phyloP scores from a whole-genome alignment of 1,139 yeast species.

The Suhomyces ambrosiae region DNA sequence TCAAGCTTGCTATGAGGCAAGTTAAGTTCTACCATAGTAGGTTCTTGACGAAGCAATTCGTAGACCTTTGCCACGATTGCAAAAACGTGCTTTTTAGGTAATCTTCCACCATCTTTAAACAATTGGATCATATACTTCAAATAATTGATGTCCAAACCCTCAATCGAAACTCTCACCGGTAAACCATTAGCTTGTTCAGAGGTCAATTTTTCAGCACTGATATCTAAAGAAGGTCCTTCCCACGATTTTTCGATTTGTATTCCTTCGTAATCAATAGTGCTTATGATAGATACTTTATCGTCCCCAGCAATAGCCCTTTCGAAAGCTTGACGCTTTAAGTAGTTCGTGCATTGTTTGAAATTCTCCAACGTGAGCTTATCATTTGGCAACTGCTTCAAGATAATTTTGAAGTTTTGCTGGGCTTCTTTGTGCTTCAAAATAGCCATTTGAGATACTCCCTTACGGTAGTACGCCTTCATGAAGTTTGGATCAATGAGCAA shows the following conservation, averaged over 20 bases:
- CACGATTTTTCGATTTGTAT: constrained; percentile 60
- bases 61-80: constrained; percentile 79
- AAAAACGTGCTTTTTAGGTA: constrained; percentile 82
- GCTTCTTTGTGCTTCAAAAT: constrained; percentile 77
- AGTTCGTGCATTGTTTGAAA: constrained; percentile 62
- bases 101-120: constrained; percentile 70
- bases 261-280: constrained; percentile 50
- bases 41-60: constrained; percentile 63
- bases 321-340: constrained; percentile 76
- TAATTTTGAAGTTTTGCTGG: constrained; percentile 63
- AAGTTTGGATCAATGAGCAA: constrained; percentile 66
- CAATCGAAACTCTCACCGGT: constrained; percentile 28
- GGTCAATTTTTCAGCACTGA: constrained; percentile 27
- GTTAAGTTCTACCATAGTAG: constrained; percentile 73
- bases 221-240: constrained; percentile 62
- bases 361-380: constrained; percentile 71
- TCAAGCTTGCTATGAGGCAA: constrained; percentile 37
- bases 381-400: constrained; percentile 63
- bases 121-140: constrained; percentile 64
- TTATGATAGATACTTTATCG: constrained; percentile 37
- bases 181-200: constrained; percentile 15
- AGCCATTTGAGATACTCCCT: constrained; percentile 83
- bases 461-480: constrained; percentile 76
- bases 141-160: constrained; percentile 50
- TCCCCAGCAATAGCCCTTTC: constrained; percentile 85